A percentile compares a stretch with the other conserved stretches of the same genome.
Conservation (phyloP, 2,329 filamentous ascomycete genomes). For the Shiraia bambusicola region DNA sequence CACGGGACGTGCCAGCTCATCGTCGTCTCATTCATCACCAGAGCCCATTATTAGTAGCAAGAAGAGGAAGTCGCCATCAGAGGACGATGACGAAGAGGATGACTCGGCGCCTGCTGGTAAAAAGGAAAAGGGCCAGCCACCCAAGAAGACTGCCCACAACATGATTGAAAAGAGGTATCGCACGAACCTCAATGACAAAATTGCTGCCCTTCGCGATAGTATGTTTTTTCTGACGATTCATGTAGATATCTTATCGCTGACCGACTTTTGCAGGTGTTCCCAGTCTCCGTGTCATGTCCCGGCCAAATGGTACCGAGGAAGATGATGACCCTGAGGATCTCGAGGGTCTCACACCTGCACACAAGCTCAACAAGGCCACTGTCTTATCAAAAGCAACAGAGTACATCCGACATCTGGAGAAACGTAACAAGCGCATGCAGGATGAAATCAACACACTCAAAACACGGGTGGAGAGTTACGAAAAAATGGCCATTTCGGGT, state of each 20-base stretch:
- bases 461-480: slow-evolving; percentile 63
- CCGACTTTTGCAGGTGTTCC: slow-evolving; percentile 60
- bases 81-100: slow-evolving; percentile 62
- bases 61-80: slow-evolving; percentile 45
- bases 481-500: slow-evolving; percentile 69
- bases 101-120: slow-evolving; percentile 54
- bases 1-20: slow-evolving; percentile 37
- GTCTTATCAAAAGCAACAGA: slow-evolving; percentile 94
- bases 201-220: slow-evolving; percentile 85
- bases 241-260: not conserved
- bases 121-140: slow-evolving; percentile 57
- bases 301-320: slow-evolving; percentile 59
- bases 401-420: slow-evolving; percentile 91
- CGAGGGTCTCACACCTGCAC: slow-evolving; percentile 68
- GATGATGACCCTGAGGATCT: slow-evolving; percentile 81
- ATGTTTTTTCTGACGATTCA: slow-evolving; percentile 1
- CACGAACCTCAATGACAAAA: slow-evolving; percentile 96
- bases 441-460: slow-evolving; percentile 83
- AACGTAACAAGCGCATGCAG: slow-evolving; percentile 77
- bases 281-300: slow-evolving; percentile 80
- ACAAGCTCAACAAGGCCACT: slow-evolving; percentile 97
- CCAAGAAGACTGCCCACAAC: slow-evolving; percentile 95
- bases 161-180: slow-evolving; percentile 98
- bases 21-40: slow-evolving; percentile 64
- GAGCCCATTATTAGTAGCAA: slow-evolving; percentile 46